These are phyloP conservation scores for Phialocephala subalpina DNA, from an alignment of 2,329 filamentous ascomycete species.

Conservation along the genomic window DNA sequence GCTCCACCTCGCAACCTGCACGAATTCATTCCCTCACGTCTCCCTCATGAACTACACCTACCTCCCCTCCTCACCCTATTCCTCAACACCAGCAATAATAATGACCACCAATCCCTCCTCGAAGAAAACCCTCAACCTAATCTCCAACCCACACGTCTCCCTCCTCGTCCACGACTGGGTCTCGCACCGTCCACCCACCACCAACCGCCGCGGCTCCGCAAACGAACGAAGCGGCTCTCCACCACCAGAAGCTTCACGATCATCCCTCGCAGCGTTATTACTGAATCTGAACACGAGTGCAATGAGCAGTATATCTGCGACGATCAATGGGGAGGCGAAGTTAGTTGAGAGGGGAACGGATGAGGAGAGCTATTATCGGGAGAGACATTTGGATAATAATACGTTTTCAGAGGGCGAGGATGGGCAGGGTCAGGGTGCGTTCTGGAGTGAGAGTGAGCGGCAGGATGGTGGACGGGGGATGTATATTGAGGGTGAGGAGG, in stretches of 20 bases:
- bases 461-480: slow-evolving; percentile 64
- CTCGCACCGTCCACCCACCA: slow-evolving; percentile 86
- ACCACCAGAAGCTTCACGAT: slow-evolving; percentile 71
- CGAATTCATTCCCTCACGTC: slow-evolving; percentile 84
- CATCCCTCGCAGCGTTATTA: slow-evolving; percentile 82
- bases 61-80: slow-evolving; percentile 78
- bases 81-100: slow-evolving; percentile 82
- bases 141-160: slow-evolving; percentile 86
- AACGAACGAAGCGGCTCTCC: slow-evolving; percentile 61
- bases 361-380: slow-evolving; percentile 85
- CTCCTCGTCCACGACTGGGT: slow-evolving; percentile 99
- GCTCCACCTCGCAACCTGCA: slow-evolving; percentile 95
- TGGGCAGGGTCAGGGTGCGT: slow-evolving; percentile 40
- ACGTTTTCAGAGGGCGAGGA: slow-evolving; percentile 73
- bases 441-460: slow-evolving; percentile 42
- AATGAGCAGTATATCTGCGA: slow-evolving; percentile 87
- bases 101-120: slow-evolving; percentile 88
- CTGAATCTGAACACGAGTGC: slow-evolving; percentile 91
- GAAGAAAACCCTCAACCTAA: slow-evolving; percentile 82
- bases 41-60: slow-evolving; percentile 99
- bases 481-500: slow-evolving; percentile 83
- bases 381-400: slow-evolving; percentile 89
- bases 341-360: slow-evolving; percentile 77
- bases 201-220: slow-evolving; percentile 64
- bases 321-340: slow-evolving; percentile 87